A percentile compares a stretch with the other conserved stretches of the same genome.
Conservation (phyloP, 1,284 basidiomycete genomes). For the Vanrija sp. region DNA sequence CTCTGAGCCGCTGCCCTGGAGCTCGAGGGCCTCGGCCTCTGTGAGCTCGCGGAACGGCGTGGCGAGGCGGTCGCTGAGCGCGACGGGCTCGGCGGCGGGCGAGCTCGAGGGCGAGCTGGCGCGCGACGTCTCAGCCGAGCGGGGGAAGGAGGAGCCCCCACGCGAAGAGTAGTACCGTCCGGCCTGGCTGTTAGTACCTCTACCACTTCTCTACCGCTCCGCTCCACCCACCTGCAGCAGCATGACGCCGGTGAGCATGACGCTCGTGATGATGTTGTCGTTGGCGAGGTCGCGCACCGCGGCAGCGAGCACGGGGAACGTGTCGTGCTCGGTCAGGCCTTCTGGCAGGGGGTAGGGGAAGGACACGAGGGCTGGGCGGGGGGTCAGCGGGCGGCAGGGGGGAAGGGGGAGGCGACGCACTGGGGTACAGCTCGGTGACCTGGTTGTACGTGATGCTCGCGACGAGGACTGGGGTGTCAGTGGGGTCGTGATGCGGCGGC, state of each 20-base stretch:
- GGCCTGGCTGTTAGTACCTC: constrained; percentile 24
- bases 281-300: constrained; percentile 43
- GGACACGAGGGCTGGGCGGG: constrained; percentile 26
- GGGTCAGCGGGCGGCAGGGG: constrained; percentile 2
- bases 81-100: constrained; percentile 3
- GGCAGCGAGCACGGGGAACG: constrained; percentile 31
- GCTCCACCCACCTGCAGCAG: constrained; percentile 35
- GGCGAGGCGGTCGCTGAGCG: constrained; percentile 18
- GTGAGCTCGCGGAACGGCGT: constrained; percentile 44
- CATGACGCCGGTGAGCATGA: constrained; percentile 48
- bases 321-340: constrained; percentile 26
- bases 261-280: constrained; percentile 45
- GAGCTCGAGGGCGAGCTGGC: constrained; percentile 14
- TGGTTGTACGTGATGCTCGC: constrained; percentile 42
- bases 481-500: not conserved
- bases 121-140: constrained; percentile 6
- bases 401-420: constrained; percentile 16
- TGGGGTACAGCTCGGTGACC: constrained; percentile 36
- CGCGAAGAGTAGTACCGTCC: constrained; percentile 40
- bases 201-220: not conserved
- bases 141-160: constrained; percentile 4
- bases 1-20: constrained; percentile 4
- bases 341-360: constrained; percentile 33
- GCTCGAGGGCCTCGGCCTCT: constrained; percentile 37
- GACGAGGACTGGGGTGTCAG: constrained; percentile 31